Evolutionary conservation across 805 yeast genomes (phyloP), one percentile per base, ranked within the genome.

Genomic region (Candida railenensis): DNA sequence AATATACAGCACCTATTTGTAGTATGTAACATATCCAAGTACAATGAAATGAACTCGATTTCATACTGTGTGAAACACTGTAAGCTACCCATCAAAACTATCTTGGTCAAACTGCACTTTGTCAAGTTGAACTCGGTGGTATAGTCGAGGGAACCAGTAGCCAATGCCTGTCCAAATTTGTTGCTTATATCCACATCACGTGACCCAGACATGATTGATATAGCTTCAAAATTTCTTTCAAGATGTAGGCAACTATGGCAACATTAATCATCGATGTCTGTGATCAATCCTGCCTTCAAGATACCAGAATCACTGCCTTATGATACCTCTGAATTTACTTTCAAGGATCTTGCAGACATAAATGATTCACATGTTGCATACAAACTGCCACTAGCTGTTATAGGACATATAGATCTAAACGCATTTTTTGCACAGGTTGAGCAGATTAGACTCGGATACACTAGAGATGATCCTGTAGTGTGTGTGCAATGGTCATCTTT

Each of bases 371-470:
- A 57, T 2, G 70, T 64, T 11, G 70, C 94, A 2, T 83, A 78
- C 60, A 55, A 58, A 4, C 83, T 90, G 49, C 89, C 92, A 2
- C 68, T 92, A 9, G 74, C 96, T 0, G 86, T 87, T 20, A 78
- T 94, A 34, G 90, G 86, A 5, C 95, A 90, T 56, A 77, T 94
- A 20, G 99, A 94, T 66, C 78, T 89, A 56, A 96, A 94, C 67
- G 97, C 98, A 11, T 94, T 91, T 63, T 94, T 87, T 65, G 96
- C 99, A 0, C 99, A 94, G 60, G 94, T 85, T 25, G 97, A 94
- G 57, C 92, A 86, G 53, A 70, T 88, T 4, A 67, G 97, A 37
- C 73, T 89, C 15, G 85, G 85, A 0, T 66, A 85, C 14, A 65
- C 82, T 1, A 70, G 69, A 1, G 80, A 82, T 2, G 91, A 83